phyloP scores from a whole-genome alignment of 495 filamentous ascomycete genomes.

The Cercophora newfieldiana region DNA sequence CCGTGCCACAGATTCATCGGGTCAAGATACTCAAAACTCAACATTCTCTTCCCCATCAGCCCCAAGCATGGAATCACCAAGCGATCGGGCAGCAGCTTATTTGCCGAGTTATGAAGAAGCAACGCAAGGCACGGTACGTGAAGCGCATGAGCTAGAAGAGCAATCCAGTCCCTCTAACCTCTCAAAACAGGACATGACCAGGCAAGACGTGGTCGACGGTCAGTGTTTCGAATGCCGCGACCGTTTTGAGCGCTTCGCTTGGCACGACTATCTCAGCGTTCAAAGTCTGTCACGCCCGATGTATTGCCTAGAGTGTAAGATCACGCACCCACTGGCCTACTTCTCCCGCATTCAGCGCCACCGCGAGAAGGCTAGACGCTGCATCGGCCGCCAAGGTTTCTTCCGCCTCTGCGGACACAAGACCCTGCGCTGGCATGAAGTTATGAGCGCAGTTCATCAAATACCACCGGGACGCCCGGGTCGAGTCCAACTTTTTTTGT shows the following conservation, averaged over 20 bases:
- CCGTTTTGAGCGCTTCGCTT: background rate
- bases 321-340: slow-evolving; percentile 4
- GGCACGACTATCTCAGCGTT: background rate
- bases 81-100: background rate
- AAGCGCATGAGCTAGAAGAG: background rate
- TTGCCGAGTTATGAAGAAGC: background rate
- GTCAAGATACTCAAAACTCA: background rate
- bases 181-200: background rate
- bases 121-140: slow-evolving; percentile 1
- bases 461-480: background rate
- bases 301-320: slow-evolving; percentile 6
- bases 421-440: slow-evolving; percentile 7
- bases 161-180: background rate
- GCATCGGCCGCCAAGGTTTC: slow-evolving; percentile 8
- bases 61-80: slow-evolving; percentile 5
- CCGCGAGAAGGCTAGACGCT: background rate
- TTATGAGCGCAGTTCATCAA: background rate
- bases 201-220: background rate
- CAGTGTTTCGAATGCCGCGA: slow-evolving; percentile 3
- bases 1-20: background rate
- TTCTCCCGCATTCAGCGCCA: slow-evolving; percentile 1
- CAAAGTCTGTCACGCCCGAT: slow-evolving; percentile 1
- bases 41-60: background rate
- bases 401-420: slow-evolving; percentile 8
- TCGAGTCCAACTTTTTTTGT: background rate